A percentile compares a stretch with the other conserved stretches of the same genome.
phyloP scores from a whole-genome alignment of 805 yeast genomes.

The Maudiozyma turicensis region DNA sequence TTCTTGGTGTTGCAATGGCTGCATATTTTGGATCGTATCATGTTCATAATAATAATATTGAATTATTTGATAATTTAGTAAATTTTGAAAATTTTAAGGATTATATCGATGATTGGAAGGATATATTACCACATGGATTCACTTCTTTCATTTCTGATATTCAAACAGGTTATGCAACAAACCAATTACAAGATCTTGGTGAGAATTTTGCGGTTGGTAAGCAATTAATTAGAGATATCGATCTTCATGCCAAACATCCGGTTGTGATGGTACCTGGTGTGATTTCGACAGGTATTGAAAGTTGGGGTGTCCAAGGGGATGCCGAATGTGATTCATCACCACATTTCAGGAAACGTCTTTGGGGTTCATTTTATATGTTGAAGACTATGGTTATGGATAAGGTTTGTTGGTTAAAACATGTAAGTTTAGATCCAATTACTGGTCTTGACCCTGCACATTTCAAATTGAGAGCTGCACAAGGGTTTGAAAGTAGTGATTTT shows the following conservation, averaged over 20 bases:
- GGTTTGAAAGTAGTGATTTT: constrained; percentile 94
- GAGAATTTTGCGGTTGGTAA: constrained; percentile 87
- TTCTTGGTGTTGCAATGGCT: constrained; percentile 60
- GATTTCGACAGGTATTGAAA: constrained; percentile 86
- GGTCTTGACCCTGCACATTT: constrained; percentile 87
- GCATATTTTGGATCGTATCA: constrained; percentile 42
- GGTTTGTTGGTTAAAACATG: constrained; percentile 85
- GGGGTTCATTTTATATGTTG: constrained; percentile 97
- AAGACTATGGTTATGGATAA: constrained; percentile 87
- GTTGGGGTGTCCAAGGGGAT: constrained; percentile 76
- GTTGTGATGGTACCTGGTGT: constrained; percentile 95
- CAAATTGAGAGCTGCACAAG: constrained; percentile 82
- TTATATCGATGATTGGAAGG: constrained; percentile 64
- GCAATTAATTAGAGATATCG: constrained; percentile 41
- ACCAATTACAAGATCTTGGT: constrained; percentile 38
- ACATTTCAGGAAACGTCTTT: constrained; percentile 82
- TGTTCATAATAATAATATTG: constrained; percentile 19
- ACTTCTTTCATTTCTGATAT: constrained; percentile 50
- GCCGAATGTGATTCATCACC: constrained; percentile 72
- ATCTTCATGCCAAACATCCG: constrained; percentile 53
- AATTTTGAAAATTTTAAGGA: constrained; percentile 50
- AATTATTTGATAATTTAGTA: constrained; percentile 38
- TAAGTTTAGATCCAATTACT: constrained; percentile 80
- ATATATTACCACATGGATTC: constrained; percentile 56
- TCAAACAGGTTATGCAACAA: constrained; percentile 16